Evolutionary conservation across 2,329 filamentous ascomycete genomes (phyloP).

Genomic region (Colletotrichum eremochloae): DNA sequence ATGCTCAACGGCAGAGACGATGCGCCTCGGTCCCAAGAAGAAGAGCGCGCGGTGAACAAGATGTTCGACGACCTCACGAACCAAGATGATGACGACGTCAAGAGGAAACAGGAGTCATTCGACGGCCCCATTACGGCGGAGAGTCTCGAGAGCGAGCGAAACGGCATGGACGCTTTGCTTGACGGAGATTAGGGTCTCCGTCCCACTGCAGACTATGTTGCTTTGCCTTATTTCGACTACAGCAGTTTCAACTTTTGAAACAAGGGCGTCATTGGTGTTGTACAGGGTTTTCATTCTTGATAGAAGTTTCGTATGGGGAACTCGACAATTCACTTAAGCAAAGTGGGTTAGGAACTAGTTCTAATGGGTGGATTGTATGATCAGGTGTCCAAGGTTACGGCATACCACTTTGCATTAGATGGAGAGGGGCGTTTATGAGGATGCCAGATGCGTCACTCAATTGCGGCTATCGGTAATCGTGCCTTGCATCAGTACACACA

Average conservation of each 20-base stretch:
- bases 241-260: neutral
- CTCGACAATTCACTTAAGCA: neutral
- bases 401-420: constrained; percentile 42
- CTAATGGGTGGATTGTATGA: constrained; percentile 21
- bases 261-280: neutral
- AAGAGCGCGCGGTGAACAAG: constrained; percentile 63
- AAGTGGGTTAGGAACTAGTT: neutral
- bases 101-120: constrained; percentile 54
- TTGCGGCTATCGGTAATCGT: constrained; percentile 12
- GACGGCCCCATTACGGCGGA: constrained; percentile 56
- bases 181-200: constrained; percentile 55
- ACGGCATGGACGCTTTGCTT: constrained; percentile 61
- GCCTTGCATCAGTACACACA: constrained; percentile 5
- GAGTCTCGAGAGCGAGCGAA: constrained; percentile 60
- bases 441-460: constrained; percentile 20
- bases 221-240: neutral
- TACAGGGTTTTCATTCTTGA: neutral
- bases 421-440: constrained; percentile 28
- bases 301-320: constrained; percentile 13
- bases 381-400: constrained; percentile 22
- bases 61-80: constrained; percentile 71
- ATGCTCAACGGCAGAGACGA: constrained; percentile 42
- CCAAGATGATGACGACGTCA: constrained; percentile 63
- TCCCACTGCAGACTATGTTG: constrained; percentile 8
- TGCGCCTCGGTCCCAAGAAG: constrained; percentile 50